Conservation (phyloP, 23 red algal species). For the Gracilaria domingensis region DNA sequence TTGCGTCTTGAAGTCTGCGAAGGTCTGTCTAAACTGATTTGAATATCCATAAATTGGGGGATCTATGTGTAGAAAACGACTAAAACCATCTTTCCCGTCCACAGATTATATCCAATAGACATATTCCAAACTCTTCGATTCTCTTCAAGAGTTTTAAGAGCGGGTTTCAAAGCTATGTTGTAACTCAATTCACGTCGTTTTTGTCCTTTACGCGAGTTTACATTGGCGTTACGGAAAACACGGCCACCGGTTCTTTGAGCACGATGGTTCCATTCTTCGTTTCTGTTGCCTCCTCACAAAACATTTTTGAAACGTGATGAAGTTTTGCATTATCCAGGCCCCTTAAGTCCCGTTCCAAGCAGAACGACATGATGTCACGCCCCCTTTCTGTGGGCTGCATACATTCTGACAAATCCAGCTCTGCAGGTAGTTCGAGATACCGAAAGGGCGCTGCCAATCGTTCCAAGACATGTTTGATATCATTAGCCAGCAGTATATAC, state of each 20-base stretch:
- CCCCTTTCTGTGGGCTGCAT: background rate
- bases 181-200: background rate
- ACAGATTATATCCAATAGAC: background rate
- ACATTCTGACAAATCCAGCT: slow-evolving; percentile 16
- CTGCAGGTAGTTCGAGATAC: background rate
- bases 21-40: background rate
- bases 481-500: background rate
- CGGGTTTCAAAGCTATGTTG: background rate
- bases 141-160: background rate
- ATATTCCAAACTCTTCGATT: background rate
- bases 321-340: background rate
- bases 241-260: background rate
- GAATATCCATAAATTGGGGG: background rate
- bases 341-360: background rate
- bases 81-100: background rate
- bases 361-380: slow-evolving; percentile 2
- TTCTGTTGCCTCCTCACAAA: background rate
- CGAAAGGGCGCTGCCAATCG: background rate
- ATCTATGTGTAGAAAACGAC: background rate
- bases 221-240: background rate
- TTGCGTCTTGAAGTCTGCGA: background rate
- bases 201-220: background rate
- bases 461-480: background rate
- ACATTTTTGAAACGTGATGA: background rate
- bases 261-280: background rate